Percentiles rank a stretch among this genome's conserved stretches.
Conservation (phyloP, 805 yeast species). For the Martiniozyma abietophila region DNA sequence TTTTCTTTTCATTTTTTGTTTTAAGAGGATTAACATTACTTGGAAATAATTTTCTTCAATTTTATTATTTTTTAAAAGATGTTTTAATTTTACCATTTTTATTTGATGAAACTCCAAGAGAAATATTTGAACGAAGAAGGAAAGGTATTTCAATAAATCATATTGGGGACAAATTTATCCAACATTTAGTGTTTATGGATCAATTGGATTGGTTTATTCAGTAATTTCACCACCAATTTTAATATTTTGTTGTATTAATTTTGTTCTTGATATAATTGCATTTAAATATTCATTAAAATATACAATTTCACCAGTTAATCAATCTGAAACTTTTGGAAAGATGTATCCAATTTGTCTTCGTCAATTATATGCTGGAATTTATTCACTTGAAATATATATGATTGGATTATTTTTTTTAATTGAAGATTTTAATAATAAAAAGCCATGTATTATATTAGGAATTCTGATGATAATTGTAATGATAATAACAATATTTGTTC, state of each 20-base stretch:
- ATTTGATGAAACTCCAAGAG: constrained; percentile 54
- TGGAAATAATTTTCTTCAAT: constrained; percentile 61
- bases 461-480: constrained; percentile 43
- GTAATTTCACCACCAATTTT: constrained; percentile 73
- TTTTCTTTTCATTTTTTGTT: constrained; percentile 70
- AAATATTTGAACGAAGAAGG: constrained; percentile 33
- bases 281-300: constrained; percentile 61
- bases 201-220: constrained; percentile 71
- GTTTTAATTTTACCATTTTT: constrained; percentile 26
- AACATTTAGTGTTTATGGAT: constrained; percentile 63
- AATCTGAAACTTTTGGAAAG: constrained; percentile 59
- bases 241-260: constrained; percentile 47
- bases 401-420: constrained; percentile 68
- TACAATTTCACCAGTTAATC: constrained; percentile 41
- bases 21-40: constrained; percentile 69
- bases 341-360: constrained; percentile 67
- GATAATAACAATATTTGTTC: constrained; percentile 46
- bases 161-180: constrained; percentile 79
- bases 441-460: constrained; percentile 38
- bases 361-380: constrained; percentile 73
- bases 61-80: constrained; percentile 39
- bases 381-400: constrained; percentile 70
- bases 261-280: constrained; percentile 49
- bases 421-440: constrained; percentile 36
- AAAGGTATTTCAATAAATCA: constrained; percentile 33